Percentiles rank a stretch among this genome's conserved stretches.
Evolutionary conservation across 2,329 filamentous ascomycete genomes (phyloP).

Genomic region (Trichoderma breve): DNA sequence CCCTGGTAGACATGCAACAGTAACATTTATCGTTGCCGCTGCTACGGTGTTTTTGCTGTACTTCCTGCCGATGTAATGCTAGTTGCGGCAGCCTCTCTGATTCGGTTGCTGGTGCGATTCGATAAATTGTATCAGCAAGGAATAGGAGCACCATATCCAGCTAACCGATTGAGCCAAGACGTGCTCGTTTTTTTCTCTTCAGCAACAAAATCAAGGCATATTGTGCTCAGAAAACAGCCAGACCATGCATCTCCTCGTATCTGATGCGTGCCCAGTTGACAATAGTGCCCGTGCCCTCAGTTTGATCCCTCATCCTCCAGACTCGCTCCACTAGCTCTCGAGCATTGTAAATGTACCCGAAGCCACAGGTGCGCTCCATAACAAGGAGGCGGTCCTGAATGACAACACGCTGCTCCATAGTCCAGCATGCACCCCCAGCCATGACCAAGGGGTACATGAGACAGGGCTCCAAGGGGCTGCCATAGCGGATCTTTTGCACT

Average conservation of each 20-base stretch:
- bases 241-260: constrained; percentile 37
- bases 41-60: neutral
- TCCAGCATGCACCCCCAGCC: constrained; percentile 39
- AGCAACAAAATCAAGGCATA: neutral
- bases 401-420: constrained; percentile 37
- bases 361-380: constrained; percentile 44
- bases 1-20: neutral
- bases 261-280: constrained; percentile 38
- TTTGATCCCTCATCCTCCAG: constrained; percentile 35
- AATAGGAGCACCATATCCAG: neutral
- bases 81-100: neutral
- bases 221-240: constrained; percentile 33
- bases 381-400: constrained; percentile 42
- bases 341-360: constrained; percentile 42
- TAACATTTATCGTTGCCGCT: neutral
- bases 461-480: constrained; percentile 41
- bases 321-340: constrained; percentile 41
- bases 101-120: neutral
- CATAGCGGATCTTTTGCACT: constrained; percentile 41
- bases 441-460: constrained; percentile 43
- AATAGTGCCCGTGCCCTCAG: constrained; percentile 28
- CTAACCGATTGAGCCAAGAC: neutral
- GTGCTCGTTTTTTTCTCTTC: neutral
- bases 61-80: neutral
- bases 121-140: neutral